Base-by-base conservation (phyloP, 148 eudicot species). In the Rhododendron mucronatum region DNA sequence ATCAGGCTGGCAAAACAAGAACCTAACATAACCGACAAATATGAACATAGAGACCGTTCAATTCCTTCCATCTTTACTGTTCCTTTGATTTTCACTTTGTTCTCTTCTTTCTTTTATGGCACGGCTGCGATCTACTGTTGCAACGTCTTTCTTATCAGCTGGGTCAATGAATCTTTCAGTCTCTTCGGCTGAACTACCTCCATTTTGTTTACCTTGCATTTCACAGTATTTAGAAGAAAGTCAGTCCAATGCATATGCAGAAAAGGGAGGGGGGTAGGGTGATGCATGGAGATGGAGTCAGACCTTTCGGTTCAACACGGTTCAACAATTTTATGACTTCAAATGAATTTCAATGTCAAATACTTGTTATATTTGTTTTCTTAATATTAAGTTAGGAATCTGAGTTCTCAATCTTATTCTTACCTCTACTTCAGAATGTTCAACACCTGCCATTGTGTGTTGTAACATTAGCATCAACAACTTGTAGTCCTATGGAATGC, bases 401-500 rank as follows among this genome's bases (percentile, higher is more conserved):
- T 3, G 30, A 16, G 51, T 76, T 18, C 0, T 57, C 4, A n/a
- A 65, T 33, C 45, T 20, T 16, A 28, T 59, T 45, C 77, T 81
- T 80, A 84, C 89, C 89, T 84, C 89, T 21, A 81, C 85, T 53
- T 71, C 18, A 87, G 86, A 84, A 73, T 84, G 82, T 87, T 87
- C 84, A 84, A 67, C 84, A 84, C 83, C 57, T 85, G 26, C 87
- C 87, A 44, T 87, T 35, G 2, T 55, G 37, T 71, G 89, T 73
- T 28, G 95, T 93, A 47, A 93, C 88, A 89, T 92, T 94, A 73
- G 86, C 93, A 80, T 94, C 95, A 67, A 83, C 87, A 7, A 94
- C 91, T 79, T 88, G 87, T 39, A 96, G 88, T 41, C 92, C 95
- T 50, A 92, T 83, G 11, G 92, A 88, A 69, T 81, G 59, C 61